These are phyloP conservation scores for Cicer judaicum DNA, from an alignment of 306 rosid genomes.

Conservation along the genomic window DNA sequence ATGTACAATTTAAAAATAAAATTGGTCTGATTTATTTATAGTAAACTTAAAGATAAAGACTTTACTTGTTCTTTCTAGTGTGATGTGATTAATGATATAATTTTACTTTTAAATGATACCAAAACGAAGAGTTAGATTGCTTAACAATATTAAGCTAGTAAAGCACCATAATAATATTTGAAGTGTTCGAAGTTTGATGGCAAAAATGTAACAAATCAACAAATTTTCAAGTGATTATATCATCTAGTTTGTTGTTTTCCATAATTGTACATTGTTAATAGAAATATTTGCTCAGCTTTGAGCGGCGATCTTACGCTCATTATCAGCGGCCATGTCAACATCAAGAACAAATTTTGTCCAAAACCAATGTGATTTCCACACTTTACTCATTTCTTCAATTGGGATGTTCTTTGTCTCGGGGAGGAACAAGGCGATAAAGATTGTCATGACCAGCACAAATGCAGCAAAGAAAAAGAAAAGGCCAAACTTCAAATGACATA, in stretches of 20 bases:
- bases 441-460: conserved; percentile 54
- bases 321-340: not conserved
- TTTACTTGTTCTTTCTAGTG: not conserved
- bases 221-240: not conserved
- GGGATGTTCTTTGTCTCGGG: conserved; percentile 65
- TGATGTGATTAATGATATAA: not conserved
- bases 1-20: not conserved
- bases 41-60: not conserved
- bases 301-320: not conserved
- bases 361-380: conserved; percentile 64
- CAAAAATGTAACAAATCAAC: not conserved
- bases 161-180: not conserved
- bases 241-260: not conserved
- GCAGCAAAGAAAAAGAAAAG: conserved; percentile 59
- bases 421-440: conserved; percentile 45
- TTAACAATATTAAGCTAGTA: not conserved
- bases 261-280: not conserved
- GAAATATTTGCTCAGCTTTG: conserved; percentile 1
- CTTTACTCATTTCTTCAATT: conserved; percentile 58
- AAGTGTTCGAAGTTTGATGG: not conserved
- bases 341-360: conserved; percentile 45
- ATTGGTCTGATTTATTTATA: not conserved
- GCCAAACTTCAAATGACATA: conserved; percentile 65
- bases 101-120: not conserved
- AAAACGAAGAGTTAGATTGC: not conserved